phyloP scores from a whole-genome alignment of 306 rosid species.

The Ziziphus jujuba region DNA sequence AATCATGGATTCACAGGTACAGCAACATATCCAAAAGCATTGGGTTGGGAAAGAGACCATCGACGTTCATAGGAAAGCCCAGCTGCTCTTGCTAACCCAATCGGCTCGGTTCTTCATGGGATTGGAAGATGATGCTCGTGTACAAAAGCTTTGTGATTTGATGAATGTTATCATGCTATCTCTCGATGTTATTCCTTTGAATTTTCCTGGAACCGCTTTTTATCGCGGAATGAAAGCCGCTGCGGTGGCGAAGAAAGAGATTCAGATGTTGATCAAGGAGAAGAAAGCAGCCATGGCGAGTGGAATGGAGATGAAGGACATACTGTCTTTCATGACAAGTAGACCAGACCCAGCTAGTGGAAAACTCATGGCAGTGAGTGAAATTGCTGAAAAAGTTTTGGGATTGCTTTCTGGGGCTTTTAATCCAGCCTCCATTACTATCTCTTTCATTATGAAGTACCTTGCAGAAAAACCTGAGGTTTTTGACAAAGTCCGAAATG shows the following conservation, averaged over 20 bases:
- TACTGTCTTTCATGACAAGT: slow-evolving; percentile 4
- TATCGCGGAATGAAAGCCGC: slow-evolving; percentile 15
- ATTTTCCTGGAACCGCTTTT: slow-evolving; percentile 7
- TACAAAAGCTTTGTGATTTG: neutral
- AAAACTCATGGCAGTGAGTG: neutral
- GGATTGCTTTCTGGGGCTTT: neutral
- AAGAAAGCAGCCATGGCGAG: slow-evolving; percentile 1
- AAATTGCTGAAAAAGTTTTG: slow-evolving; percentile 13
- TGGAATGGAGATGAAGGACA: neutral
- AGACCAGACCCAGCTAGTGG: neutral
- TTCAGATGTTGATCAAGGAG: slow-evolving; percentile 7
- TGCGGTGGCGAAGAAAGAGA: neutral
- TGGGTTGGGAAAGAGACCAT: slow-evolving; percentile 9
- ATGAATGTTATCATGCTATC: neutral
- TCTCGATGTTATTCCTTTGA: neutral
- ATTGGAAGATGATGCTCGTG: neutral
- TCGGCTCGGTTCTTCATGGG: slow-evolving; percentile 10
- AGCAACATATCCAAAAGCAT: slow-evolving; percentile 5
- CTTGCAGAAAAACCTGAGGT: slow-evolving; percentile 47
- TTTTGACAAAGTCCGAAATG: slow-evolving; percentile 42
- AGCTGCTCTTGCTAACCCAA: slow-evolving; percentile 1
- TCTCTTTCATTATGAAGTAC: slow-evolving; percentile 30
- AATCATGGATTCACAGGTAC: slow-evolving; percentile 8
- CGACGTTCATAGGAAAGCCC: neutral
- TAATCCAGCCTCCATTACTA: slow-evolving; percentile 12